Evolutionary conservation across 2,329 filamentous ascomycete species (phyloP).

Genomic region (Talaromyces sp.): DNA sequence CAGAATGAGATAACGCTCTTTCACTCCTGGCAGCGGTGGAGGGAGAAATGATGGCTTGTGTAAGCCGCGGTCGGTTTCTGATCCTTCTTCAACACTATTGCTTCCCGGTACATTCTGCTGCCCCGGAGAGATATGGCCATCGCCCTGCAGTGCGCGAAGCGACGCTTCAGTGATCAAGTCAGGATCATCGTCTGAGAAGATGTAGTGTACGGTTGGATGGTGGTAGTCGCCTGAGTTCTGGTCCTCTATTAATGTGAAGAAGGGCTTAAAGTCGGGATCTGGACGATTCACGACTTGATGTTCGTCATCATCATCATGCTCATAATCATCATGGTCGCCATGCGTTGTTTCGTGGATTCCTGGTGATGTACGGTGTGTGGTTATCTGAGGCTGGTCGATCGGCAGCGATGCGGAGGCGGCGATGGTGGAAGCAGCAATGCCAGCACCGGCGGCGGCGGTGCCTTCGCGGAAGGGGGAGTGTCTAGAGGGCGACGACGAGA

Average conservation of each 20-base stretch:
- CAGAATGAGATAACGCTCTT: constrained; percentile 53
- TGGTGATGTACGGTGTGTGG: background rate
- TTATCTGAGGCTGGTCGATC: constrained; percentile 6
- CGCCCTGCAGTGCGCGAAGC: constrained; percentile 47
- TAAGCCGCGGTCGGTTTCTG: background rate
- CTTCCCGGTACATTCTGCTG: background rate
- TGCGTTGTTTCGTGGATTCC: background rate
- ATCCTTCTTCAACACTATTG: constrained; percentile 2
- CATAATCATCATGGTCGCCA: background rate
- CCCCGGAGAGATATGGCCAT: constrained; percentile 17
- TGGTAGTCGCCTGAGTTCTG: constrained; percentile 64
- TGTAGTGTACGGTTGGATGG: constrained; percentile 83
- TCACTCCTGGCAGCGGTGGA: constrained; percentile 39
- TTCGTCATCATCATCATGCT: background rate
- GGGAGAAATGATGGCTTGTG: constrained; percentile 33
- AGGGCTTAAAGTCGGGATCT: constrained; percentile 60
- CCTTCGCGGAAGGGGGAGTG: constrained; percentile 12
- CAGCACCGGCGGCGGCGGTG: background rate
- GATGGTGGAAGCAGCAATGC: constrained; percentile 3
- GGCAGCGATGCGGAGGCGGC: background rate
- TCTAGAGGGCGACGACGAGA: constrained; percentile 25
- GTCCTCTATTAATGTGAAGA: constrained; percentile 83
- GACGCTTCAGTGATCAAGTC: constrained; percentile 66
- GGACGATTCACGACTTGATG: background rate
- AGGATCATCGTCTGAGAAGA: constrained; percentile 87